Base-by-base conservation (phyloP, 176 grass and related monocot genomes). In the Avena eriantha region DNA sequence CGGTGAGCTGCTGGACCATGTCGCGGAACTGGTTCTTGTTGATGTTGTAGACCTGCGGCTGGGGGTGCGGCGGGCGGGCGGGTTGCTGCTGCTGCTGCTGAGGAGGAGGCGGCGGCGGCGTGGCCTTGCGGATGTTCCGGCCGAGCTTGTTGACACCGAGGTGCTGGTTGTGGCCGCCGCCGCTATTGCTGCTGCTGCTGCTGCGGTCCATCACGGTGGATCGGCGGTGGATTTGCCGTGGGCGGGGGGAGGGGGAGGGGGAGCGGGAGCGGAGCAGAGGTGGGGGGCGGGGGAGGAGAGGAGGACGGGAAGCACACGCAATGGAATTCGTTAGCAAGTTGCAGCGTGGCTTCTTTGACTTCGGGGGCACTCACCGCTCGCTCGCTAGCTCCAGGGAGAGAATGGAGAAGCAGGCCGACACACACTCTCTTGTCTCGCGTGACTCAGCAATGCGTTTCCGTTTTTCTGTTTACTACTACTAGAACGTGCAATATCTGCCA, bases 41-140 rank as follows among this genome's bases (percentile, higher is more conserved):
- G 92, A 99, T 96, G 90, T 96, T 99, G 90, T 99, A 99, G 55
- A 99, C 97, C 89, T 96, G 97, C 7, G 97, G 94, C 87, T 98
- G 97, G 4, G 97, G 92, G 88, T 89, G 93, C 16, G 88, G 84
- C 35, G 91, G 89, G 65, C 85, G 93, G 10, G 78, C 8, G 17
- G 89, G 76, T 21, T 22, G 83, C n/a, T 24, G 84, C 69, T 24
- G 56, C 66, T 60, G 79, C 73, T 8, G 64, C 24, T 19, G 80
- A 22, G 63, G 87, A 34, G 33, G 57, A 1, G 86, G 82, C 0
- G 92, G 95, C 43, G 95, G 91, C 3, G 85, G 88, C 23, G 88
- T 89, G 14, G 90, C 87, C 88, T 99, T 99, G 83, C 97, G 92
- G 82, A 99, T 94, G 85, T 78, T 89, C 79, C 88, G 95, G 81